phyloP scores from a whole-genome alignment of 176 grass and related monocot species.

The Zizania latifolia region DNA sequence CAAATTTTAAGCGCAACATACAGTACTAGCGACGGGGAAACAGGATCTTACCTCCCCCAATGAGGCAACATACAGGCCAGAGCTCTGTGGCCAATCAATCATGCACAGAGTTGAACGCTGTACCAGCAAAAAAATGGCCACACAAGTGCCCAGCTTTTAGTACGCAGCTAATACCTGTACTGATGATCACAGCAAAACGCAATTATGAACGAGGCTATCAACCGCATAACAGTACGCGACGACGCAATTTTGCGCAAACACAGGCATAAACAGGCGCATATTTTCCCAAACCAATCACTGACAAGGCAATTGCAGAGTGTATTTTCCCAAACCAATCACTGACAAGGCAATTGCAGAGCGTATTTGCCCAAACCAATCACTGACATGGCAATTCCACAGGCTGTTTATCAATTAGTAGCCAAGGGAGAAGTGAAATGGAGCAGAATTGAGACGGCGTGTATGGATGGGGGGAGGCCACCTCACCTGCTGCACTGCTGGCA shows the following conservation, averaged over 20 bases:
- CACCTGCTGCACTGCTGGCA: constrained; percentile 76
- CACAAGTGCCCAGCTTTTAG: neutral
- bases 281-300: neutral
- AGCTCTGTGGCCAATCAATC: neutral
- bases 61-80: neutral
- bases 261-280: neutral
- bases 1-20: too few species aligned
- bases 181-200: neutral
- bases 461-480: neutral
- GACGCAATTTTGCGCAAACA: neutral
- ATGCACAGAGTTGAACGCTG: neutral
- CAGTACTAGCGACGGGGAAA: neutral
- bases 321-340: too few species aligned
- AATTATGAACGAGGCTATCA: neutral
- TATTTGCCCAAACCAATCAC: too few species aligned
- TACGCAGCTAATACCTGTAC: neutral
- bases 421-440: too few species aligned
- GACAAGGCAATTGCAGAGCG: too few species aligned
- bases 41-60: neutral
- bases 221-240: too few species aligned
- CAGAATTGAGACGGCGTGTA: too few species aligned
- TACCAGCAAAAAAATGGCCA: neutral
- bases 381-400: too few species aligned
- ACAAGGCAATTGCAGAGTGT: neutral
- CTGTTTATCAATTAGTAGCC: neutral